Conservation (phyloP, 768 basidiomycete genomes). For the Stropharia rugosoannulata region DNA sequence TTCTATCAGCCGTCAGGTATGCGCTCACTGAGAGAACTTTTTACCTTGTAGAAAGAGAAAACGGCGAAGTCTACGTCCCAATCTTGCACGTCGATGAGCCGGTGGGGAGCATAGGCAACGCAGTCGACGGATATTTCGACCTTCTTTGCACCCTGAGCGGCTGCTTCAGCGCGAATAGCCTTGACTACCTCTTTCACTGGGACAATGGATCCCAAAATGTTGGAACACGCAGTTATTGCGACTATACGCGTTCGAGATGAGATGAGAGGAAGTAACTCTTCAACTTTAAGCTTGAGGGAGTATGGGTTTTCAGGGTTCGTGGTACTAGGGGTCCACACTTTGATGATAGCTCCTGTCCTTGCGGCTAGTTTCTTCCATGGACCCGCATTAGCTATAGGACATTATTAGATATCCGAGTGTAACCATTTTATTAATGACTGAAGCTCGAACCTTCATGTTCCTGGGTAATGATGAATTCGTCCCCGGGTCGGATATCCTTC, state of each 20-base stretch:
- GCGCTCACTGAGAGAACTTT: neutral
- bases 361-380: slow-evolving; percentile 76
- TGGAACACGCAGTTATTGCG: slow-evolving; percentile 74
- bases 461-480: slow-evolving; percentile 76
- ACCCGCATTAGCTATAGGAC: slow-evolving; percentile 60
- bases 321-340: slow-evolving; percentile 56
- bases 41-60: slow-evolving; percentile 77
- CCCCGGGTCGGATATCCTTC: slow-evolving; percentile 48
- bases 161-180: slow-evolving; percentile 50
- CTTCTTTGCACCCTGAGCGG: slow-evolving; percentile 51
- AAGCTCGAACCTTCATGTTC: slow-evolving; percentile 70
- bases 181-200: slow-evolving; percentile 58
- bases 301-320: slow-evolving; percentile 61
- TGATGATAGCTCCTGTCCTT: slow-evolving; percentile 51
- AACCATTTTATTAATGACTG: neutral
- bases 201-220: slow-evolving; percentile 67
- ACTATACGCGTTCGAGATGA: slow-evolving; percentile 66
- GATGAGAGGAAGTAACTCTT: slow-evolving; percentile 62
- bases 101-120: slow-evolving; percentile 78
- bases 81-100: slow-evolving; percentile 65
- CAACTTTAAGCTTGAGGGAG: slow-evolving; percentile 52
- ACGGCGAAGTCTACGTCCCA: slow-evolving; percentile 79
- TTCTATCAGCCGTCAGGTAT: neutral
- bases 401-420: neutral
- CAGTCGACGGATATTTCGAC: slow-evolving; percentile 74